Percentiles rank a stretch among this genome's conserved stretches.
phyloP scores from a whole-genome alignment of 106 monocot species.

The Amphibolis antarctica region DNA sequence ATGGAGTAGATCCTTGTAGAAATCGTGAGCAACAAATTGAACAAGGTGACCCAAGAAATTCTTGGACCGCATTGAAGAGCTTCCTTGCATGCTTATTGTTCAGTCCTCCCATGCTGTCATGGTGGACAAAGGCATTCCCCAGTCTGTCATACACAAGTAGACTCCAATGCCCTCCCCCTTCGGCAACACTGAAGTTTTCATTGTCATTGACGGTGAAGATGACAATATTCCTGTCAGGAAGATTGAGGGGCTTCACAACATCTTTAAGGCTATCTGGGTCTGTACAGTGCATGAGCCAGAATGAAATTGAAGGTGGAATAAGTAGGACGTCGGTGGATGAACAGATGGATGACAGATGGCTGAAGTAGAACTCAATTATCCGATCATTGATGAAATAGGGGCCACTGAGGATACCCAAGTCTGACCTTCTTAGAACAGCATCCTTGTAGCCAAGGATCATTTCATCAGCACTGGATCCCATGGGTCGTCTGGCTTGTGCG shows the following conservation, averaged over 20 bases:
- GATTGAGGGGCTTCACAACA: constrained; percentile 31
- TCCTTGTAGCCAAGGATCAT: constrained; percentile 40
- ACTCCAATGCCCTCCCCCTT: constrained; percentile 81
- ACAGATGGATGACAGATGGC: constrained; percentile 12
- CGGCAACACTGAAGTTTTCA: constrained; percentile 12
- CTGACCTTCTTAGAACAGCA: constrained; percentile 35
- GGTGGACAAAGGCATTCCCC: constrained; percentile 43
- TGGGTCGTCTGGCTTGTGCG: too few species aligned
- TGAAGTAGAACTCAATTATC: constrained; percentile 47
- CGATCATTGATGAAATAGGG: constrained; percentile 52
- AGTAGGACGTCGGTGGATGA: constrained; percentile 18
- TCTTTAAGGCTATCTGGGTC: constrained; percentile 14
- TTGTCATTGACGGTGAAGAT: constrained; percentile 45
- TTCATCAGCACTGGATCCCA: constrained; percentile 20
- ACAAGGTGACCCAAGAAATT: constrained; percentile 11
- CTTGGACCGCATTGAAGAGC: constrained; percentile 26
- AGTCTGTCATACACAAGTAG: constrained; percentile 36
- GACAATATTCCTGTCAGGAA: constrained; percentile 17
- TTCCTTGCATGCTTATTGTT: constrained; percentile 27
- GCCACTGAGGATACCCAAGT: constrained; percentile 37
- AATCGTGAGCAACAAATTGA: constrained; percentile 6
- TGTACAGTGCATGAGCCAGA: constrained; percentile 34
- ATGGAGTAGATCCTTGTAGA: constrained; percentile 35
- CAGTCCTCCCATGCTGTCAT: constrained; percentile 39
- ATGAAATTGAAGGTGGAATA: constrained; percentile 46